phyloP scores from a whole-genome alignment of 2,329 filamentous ascomycete species.

The Rhytidhysteron rufulum region DNA sequence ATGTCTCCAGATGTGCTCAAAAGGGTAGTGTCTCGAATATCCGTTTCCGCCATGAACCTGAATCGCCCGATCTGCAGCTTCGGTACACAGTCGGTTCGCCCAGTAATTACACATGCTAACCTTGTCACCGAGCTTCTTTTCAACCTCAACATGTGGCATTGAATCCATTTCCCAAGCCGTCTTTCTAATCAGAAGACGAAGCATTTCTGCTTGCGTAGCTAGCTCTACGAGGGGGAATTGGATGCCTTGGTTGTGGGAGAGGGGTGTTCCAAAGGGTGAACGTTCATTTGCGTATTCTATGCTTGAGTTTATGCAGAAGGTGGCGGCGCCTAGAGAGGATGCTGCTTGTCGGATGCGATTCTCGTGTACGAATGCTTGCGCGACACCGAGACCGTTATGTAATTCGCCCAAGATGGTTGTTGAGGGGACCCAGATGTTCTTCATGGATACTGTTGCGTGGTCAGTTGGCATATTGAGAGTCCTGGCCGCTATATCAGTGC shows the following conservation, averaged over 20 bases:
- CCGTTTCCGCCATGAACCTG: slow-evolving; percentile 60
- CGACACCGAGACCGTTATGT: slow-evolving; percentile 55
- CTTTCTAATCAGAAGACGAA: slow-evolving; percentile 57
- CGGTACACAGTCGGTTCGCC: slow-evolving; percentile 57
- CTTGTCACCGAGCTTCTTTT: slow-evolving; percentile 57
- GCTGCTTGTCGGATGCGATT: slow-evolving; percentile 64
- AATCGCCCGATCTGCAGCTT: slow-evolving; percentile 60
- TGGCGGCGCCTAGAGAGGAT: slow-evolving; percentile 56
- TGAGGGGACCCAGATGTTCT: slow-evolving; percentile 55
- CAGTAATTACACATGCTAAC: slow-evolving; percentile 66
- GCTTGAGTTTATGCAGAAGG: slow-evolving; percentile 57
- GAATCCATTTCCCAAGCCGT: slow-evolving; percentile 61
- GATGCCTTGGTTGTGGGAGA: slow-evolving; percentile 60
- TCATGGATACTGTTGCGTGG: slow-evolving; percentile 57
- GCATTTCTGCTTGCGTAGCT: slow-evolving; percentile 59
- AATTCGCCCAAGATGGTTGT: slow-evolving; percentile 51
- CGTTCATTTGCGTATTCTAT: slow-evolving; percentile 55
- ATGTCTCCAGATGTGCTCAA: slow-evolving; percentile 64
- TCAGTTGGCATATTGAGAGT: slow-evolving; percentile 66
- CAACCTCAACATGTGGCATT: slow-evolving; percentile 52
- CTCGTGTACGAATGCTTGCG: slow-evolving; percentile 64
- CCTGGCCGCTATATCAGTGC: slow-evolving; percentile 21
- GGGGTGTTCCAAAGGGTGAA: slow-evolving; percentile 53
- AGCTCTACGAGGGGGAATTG: slow-evolving; percentile 63
- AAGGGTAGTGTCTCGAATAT: slow-evolving; percentile 56